A percentile compares a stretch with the other conserved stretches of the same genome.
phyloP scores from a whole-genome alignment of 257 asterid genomes.

The Perilla frutescens region DNA sequence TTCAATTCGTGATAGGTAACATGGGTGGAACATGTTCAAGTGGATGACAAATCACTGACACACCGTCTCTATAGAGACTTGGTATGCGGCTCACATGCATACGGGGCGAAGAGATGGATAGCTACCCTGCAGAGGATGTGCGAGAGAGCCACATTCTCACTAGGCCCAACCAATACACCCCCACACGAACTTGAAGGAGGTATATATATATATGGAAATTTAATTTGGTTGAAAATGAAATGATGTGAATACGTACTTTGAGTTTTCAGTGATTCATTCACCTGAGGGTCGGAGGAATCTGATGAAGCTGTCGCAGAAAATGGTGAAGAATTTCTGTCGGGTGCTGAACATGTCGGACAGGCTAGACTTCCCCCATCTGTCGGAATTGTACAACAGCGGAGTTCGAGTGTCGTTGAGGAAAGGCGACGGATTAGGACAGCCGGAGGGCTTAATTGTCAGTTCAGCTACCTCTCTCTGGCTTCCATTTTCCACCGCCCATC shows the following conservation, averaged over 20 bases:
- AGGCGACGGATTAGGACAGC: constrained; percentile 44
- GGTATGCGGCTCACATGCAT: constrained; percentile 53
- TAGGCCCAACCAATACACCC: constrained; percentile 35
- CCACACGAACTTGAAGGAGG: constrained; percentile 60
- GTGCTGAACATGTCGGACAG: constrained; percentile 50
- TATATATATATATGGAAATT: too few species aligned
- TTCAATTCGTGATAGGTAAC: constrained; percentile 48
- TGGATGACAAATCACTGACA: constrained; percentile 57
- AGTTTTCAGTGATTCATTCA: constrained; percentile 46
- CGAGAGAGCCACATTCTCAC: constrained; percentile 53
- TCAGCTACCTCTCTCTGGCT: constrained; percentile 67
- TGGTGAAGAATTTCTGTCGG: constrained; percentile 62
- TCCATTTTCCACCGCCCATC: constrained; percentile 46
- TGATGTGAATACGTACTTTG: not conserved
- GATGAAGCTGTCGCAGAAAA: constrained; percentile 65
- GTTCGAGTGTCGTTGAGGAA: constrained; percentile 51
- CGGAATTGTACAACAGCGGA: constrained; percentile 45
- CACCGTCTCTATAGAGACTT: constrained; percentile 65
- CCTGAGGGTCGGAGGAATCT: constrained; percentile 52
- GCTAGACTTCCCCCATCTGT: constrained; percentile 45
- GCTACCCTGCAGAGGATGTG: constrained; percentile 63
- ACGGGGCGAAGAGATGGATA: constrained; percentile 80
- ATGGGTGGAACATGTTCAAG: constrained; percentile 88
- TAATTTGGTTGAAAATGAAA: not conserved
- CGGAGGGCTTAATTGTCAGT: constrained; percentile 50